Evolutionary conservation across 208 protist species (phyloP).

Genomic region (Leishmania aethiopica): DNA sequence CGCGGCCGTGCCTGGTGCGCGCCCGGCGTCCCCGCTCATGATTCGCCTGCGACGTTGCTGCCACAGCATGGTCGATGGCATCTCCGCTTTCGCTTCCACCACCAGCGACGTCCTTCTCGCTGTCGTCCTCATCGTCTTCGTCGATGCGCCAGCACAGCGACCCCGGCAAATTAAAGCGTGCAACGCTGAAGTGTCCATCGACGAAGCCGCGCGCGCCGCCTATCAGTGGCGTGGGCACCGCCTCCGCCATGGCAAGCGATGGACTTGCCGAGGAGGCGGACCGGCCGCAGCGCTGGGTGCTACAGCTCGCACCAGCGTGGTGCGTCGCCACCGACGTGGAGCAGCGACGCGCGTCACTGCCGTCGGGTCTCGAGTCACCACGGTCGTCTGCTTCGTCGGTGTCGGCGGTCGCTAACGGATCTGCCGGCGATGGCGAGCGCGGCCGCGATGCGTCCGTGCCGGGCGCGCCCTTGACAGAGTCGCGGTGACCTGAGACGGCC

Average conservation of each 20-base stretch:
- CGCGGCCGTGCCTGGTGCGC: background rate
- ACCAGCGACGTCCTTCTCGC: background rate
- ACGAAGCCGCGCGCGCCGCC: conserved; percentile 61
- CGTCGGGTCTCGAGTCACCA: background rate
- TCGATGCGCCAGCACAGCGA: conserved; percentile 80
- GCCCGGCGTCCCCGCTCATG: background rate
- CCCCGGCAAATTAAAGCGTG: conserved; percentile 58
- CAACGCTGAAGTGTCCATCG: conserved; percentile 70
- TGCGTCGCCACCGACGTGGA: conserved; percentile 6
- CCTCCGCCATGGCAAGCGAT: conserved; percentile 25
- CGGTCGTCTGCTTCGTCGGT: background rate
- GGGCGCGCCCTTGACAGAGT: background rate
- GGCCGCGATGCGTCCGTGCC: background rate
- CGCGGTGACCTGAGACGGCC: background rate
- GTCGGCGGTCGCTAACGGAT: background rate
- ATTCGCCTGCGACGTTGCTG: background rate
- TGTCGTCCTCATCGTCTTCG: conserved; percentile 8
- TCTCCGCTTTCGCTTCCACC: background rate
- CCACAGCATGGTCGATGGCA: background rate
- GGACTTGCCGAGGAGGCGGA: conserved; percentile 18
- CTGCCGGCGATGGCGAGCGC: conserved; percentile 8
- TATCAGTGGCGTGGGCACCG: conserved; percentile 41
- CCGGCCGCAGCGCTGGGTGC: conserved; percentile 7
- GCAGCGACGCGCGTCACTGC: background rate
- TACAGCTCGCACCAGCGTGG: conserved; percentile 1